Conservation (phyloP, 495 filamentous ascomycete species). For the Friedmanniomyces simplex region DNA sequence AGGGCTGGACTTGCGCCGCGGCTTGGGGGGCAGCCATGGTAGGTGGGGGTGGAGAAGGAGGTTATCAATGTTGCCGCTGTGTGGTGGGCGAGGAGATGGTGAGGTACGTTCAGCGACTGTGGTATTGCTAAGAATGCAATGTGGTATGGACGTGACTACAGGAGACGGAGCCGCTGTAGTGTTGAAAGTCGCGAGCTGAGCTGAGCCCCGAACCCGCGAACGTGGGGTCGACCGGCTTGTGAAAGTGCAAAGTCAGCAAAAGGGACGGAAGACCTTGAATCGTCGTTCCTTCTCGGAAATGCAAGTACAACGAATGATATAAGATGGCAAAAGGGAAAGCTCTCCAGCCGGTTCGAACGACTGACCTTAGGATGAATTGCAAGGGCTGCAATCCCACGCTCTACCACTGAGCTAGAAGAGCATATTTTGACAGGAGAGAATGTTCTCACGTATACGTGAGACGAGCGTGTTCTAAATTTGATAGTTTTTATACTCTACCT, state of each 20-base stretch:
- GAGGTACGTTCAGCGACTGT: neutral
- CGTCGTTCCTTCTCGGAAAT: too few species aligned
- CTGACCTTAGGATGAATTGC: slow-evolving; percentile 24
- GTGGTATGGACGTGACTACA: neutral
- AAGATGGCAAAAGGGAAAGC: slow-evolving; percentile 5
- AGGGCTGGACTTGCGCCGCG: slow-evolving; percentile 43
- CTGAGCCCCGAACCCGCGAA: too few species aligned
- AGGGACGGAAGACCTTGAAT: neutral
- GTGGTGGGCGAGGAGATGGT: neutral
- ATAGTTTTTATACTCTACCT: too few species aligned
- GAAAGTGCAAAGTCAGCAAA: neutral
- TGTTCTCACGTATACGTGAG: too few species aligned
- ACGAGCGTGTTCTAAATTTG: too few species aligned
- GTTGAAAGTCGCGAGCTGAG: too few species aligned
- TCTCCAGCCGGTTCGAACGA: slow-evolving; percentile 24
- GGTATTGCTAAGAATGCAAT: too few species aligned
- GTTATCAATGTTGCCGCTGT: neutral
- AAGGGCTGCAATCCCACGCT: slow-evolving; percentile 23
- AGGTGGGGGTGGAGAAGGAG: neutral
- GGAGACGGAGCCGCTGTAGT: too few species aligned
- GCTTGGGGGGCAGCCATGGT: slow-evolving; percentile 2
- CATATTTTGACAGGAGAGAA: neutral
- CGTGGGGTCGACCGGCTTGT: neutral
- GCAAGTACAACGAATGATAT: too few species aligned
- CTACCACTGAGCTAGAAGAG: slow-evolving; percentile 24